Evolutionary conservation across 169 alveolate genomes (phyloP), one percentile per base, ranked within the genome.

Genomic region (Cryptosporidium ubiquitum): DNA sequence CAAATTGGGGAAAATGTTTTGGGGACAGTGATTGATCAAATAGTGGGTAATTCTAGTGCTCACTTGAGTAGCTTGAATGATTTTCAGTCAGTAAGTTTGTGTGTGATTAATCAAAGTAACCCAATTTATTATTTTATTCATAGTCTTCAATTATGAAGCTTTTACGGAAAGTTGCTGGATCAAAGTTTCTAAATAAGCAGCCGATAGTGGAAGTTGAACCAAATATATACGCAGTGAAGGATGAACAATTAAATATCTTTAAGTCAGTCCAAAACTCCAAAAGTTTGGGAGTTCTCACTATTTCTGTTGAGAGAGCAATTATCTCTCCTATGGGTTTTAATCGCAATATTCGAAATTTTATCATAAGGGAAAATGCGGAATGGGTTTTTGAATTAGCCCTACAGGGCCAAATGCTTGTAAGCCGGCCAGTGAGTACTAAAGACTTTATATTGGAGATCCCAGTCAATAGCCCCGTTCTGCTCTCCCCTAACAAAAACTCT

Each of bases 1-100:
- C 89, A 79, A 7, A 79, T 79, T 58, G 75, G 89, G n/a, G 89
- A 79, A 39, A 79, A 79, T 79, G 89, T 79, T 3, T 33, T 79
- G 14, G 89, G 89, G 16, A 61, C 74, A 6, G 79, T 79, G n/a
- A 79, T 79, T 26, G 89, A 79, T 47, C 89, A 79, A 52, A 79
- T 79, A 14, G 89, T 79, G 18, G 89, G 61, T 14, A 79, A 79
- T 52, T 79, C 89, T 39, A 61, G 79, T 61, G 89, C 75, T 61
- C 89, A 79, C 68, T 61, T 79, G 44, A 79, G 89, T 33, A 58
- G 75, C 39, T 39, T 79, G 49, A 79, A 79, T 61, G 89, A 79
- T 31, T 79, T 79, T 51, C 89, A 79, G 52, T 79, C 89, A n/a
- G 89, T 79, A 64, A 79, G 89, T 79, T 79, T 42, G 69, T 23